These are phyloP conservation scores for Echinosophora koreensis DNA, from an alignment of 306 rosid genomes.

Conservation along the genomic window DNA sequence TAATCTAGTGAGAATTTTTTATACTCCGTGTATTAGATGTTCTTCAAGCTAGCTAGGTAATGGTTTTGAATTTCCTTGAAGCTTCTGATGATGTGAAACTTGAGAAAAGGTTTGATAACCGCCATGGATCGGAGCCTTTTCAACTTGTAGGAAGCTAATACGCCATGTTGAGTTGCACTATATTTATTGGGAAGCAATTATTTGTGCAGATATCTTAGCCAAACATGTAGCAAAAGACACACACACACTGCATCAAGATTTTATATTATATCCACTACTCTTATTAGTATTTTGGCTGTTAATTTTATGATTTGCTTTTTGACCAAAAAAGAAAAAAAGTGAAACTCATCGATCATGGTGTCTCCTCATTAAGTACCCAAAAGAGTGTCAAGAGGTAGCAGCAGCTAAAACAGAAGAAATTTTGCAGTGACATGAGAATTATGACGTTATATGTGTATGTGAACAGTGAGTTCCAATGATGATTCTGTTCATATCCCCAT, in stretches of 20 bases:
- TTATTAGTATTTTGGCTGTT: neutral
- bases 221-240: neutral
- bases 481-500: slow-evolving; percentile 52
- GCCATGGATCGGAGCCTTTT: neutral
- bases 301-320: neutral
- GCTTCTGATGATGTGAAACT: slow-evolving; percentile 11
- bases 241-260: neutral
- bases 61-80: neutral
- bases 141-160: neutral
- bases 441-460: slow-evolving; percentile 50
- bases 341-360: slow-evolving; percentile 32
- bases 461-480: slow-evolving; percentile 79
- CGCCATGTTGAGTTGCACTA: slow-evolving; percentile 4
- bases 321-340: slow-evolving; percentile 45
- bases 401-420: slow-evolving; percentile 22
- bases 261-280: neutral
- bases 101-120: slow-evolving; percentile 17
- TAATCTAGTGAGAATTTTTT: too few relatives aligned
- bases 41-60: neutral
- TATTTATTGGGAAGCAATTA: slow-evolving; percentile 6
- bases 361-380: neutral
- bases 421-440: slow-evolving; percentile 21
- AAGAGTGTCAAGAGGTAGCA: slow-evolving; percentile 25
- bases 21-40: neutral
- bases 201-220: neutral